These are phyloP conservation scores for Rugonectria rugulosa DNA, from an alignment of 2,329 filamentous ascomycete species.

Conservation along the genomic window DNA sequence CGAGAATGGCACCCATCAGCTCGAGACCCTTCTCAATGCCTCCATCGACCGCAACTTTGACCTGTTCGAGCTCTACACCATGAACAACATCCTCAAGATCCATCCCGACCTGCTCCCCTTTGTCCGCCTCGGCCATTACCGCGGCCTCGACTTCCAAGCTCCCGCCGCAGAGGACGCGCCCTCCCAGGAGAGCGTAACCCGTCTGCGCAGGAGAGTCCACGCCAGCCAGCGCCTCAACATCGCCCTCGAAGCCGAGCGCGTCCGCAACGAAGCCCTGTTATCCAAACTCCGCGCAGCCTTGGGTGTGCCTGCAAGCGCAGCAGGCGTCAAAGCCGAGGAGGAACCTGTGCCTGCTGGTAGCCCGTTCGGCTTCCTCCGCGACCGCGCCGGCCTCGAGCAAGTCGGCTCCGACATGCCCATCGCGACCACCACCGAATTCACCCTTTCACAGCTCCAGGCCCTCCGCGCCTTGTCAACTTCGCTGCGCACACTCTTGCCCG, in stretches of 20 bases:
- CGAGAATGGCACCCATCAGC: slow-evolving; percentile 84
- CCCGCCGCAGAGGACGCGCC: slow-evolving; percentile 45
- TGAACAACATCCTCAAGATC: slow-evolving; percentile 83
- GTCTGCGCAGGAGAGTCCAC: slow-evolving; percentile 76
- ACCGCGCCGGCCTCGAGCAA: slow-evolving; percentile 58
- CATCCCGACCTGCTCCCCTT: slow-evolving; percentile 74
- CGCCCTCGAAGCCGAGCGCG: slow-evolving; percentile 73
- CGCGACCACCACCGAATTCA: slow-evolving; percentile 77
- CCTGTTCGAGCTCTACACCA: slow-evolving; percentile 86
- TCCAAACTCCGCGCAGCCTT: slow-evolving; percentile 62
- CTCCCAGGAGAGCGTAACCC: slow-evolving; percentile 72
- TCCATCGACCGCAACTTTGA: slow-evolving; percentile 87
- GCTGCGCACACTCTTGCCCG: slow-evolving; percentile 71
- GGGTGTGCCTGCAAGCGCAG: slow-evolving; percentile 40
- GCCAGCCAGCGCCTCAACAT: slow-evolving; percentile 80
- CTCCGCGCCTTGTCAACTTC: slow-evolving; percentile 70
- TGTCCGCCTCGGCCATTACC: slow-evolving; percentile 86
- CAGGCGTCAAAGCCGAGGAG: slow-evolving; percentile 35
- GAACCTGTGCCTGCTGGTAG: slow-evolving; percentile 22
- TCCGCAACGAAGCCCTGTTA: slow-evolving; percentile 76
- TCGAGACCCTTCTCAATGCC: slow-evolving; percentile 82
- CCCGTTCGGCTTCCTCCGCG: slow-evolving; percentile 64
- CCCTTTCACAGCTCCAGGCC: slow-evolving; percentile 82
- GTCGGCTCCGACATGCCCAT: slow-evolving; percentile 64
- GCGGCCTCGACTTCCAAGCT: slow-evolving; percentile 63